Base-by-base conservation (phyloP, 2,329 filamentous ascomycete species). In the Aspergillus chevalieri region DNA sequence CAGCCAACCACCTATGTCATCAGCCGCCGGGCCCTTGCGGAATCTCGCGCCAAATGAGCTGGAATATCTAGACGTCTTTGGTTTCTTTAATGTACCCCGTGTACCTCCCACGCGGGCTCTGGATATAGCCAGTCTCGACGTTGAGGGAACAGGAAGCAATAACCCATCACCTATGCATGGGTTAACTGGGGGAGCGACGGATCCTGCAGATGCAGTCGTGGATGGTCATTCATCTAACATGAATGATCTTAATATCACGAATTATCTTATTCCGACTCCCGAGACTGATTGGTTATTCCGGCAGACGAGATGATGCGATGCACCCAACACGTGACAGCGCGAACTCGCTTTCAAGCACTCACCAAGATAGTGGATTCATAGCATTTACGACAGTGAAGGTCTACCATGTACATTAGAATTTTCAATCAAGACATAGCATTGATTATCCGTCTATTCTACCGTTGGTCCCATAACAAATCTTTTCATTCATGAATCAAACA, bases 41-140 rank as follows among this genome's bases (percentile, higher is more conserved):
- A 79, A 82, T 26, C 87, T 88, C 1, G 86, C 83, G 8, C 81
- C 86, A 1, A 89, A 93, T 57, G 89, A 95, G 62, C 75, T 95
- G 3, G 91, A 95, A 65, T 95, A 94, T 64, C 75, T 95, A 2
- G 90, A 95, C 60, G 87, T 95, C 0, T 95, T 96, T 65, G 89
- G 93, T 59, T 95, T 94, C 65, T 96, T 95, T 76, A 95, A 95
- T 64, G 83, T 94, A 49, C 91, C 91, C 1, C 77, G 89, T 15
- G 73, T 95, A 21, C 79, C 80, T 0, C 68, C 72, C 17, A 49
- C 63, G 4, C 61, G 69, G 5, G 62, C 63, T 1, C 54, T 62
- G 9, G 63, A 65, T 19, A 56, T 61, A 3, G 49, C 47, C 7
- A 56, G 57, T 28, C 45, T 65, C n/a, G 61, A 63, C 22, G 61